Evolutionary conservation across 176 grass and related monocot species (phyloP), one percentile per base, ranked within the genome.

Genomic region (Lolium rigidum): DNA sequence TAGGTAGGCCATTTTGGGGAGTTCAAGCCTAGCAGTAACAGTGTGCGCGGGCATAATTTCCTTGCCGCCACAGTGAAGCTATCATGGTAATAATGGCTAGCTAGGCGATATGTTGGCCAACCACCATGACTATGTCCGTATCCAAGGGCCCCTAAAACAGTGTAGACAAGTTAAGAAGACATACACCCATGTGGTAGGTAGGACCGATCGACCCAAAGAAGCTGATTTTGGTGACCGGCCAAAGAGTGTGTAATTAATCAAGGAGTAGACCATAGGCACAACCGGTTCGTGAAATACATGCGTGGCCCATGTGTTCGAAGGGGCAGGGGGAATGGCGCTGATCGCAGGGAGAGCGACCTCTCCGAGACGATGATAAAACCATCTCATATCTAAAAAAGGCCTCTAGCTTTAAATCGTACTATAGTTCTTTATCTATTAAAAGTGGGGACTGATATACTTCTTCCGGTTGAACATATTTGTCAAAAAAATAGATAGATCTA

Each of bases 171-270:
- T 64, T 18, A 74, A 74, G 64, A 48, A 37, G 17, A 35, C 9
- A 15, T 56, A 31, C 59, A n/a, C 72, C 72, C 73, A 83, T 78
- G 73, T 88, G 86, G 80, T 68, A 51, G 80, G 73, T 54, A 62
- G 21, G 59, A 22, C 59, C 72, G 11, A 4, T 15, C 14, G 0
- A 17, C 52, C 14, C 51, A 13, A 46, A 55, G 31, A 41, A 18
- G 37, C 47, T 17, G 18, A 1, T 82, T 43, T 22, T 7, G 28
- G 41, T 87, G 72, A 38, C 61, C 16, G 37, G 55, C 59, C 59
- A 25, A 24, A 5, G 48, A 65, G 62, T 65, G 31, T 31, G 25
- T 62, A 4, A 62, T 62, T 62, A 71, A 11, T 70, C 73, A 37
- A 79, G 64, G 78, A 26, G 21, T 48, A 75, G 86, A 57, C 58